A percentile compares a stretch with the other conserved stretches of the same genome.
phyloP scores from a whole-genome alignment of 106 monocot species.

The Vanilla planifolia region DNA sequence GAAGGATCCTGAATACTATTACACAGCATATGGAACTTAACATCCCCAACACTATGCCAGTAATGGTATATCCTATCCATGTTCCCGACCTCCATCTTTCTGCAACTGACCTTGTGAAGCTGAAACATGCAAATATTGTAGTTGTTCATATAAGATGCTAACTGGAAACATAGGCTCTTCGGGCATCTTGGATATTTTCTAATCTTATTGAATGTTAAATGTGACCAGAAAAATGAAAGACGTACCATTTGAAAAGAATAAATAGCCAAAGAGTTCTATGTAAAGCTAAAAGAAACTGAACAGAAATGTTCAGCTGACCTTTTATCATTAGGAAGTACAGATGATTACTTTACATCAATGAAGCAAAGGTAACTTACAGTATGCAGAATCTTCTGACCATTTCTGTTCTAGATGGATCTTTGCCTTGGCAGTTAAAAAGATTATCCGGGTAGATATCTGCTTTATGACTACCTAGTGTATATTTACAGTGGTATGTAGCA shows the following conservation, averaged over 20 bases:
- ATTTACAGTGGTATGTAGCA: conserved; percentile 86
- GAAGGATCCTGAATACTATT: conserved; percentile 21
- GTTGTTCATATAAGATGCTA: too few relatives aligned
- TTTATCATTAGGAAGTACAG: too few relatives aligned
- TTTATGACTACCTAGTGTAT: conserved; percentile 50
- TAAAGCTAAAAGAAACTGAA: background rate
- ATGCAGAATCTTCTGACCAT: conserved; percentile 59
- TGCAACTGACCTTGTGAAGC: conserved; percentile 26
- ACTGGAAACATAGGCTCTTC: too few relatives aligned
- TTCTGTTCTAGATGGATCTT: conserved; percentile 54
- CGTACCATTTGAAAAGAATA: background rate
- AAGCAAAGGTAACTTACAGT: conserved; percentile 83
- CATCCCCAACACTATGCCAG: conserved; percentile 52
- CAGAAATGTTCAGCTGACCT: background rate
- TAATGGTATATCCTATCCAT: conserved; percentile 9
- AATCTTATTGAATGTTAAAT: too few relatives aligned
- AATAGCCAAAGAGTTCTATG: background rate
- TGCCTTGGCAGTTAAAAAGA: conserved; percentile 69
- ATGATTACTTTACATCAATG: too few relatives aligned
- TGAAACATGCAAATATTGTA: conserved; percentile 13
- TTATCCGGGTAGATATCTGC: conserved; percentile 66
- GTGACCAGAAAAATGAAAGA: too few relatives aligned
- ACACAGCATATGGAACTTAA: conserved; percentile 21
- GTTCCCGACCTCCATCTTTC: conserved; percentile 17
- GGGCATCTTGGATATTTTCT: too few relatives aligned